Evolutionary conservation across 2,329 filamentous ascomycete genomes (phyloP), one percentile per base, ranked within the genome.

Genomic region (Periconia sp.): DNA sequence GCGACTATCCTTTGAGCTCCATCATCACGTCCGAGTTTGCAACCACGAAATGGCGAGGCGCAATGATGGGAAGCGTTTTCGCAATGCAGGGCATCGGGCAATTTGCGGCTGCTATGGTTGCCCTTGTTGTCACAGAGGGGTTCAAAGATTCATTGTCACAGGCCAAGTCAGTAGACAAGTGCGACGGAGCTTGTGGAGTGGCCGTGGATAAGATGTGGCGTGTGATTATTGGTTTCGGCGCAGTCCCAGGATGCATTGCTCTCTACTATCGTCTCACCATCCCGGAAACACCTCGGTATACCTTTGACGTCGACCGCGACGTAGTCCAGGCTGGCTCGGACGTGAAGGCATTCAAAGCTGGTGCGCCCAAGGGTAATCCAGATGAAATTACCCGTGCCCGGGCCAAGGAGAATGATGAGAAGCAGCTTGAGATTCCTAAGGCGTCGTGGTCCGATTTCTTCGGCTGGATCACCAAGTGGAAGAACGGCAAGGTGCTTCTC

Each of bases 191-290:
- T 29, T 94, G 89, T 61, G 80, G 80, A 40, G 63, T 81, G 0
- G 87, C 88, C 1, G 87, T 91, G 5, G 89, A 92, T 74, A 91
- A 90, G 78, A 91, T 92, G 86, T 92, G 89, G 89, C 82, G 89
- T 55, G 78, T 84, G 10, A 79, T 94, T 35, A 88, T 94, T 61
- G 89, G 88, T 11, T 87, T 92, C 59, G 88, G 89, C 54, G 87
- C 87, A 31, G 82, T 94, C 7, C 89, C 89, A 2, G 89, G 86
- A 30, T 88, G 84, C 65, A 83, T 92, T 50, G 89, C 89, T 17
- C 81, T 94, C 13, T 92, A 94, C 76, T 94, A 89, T 72, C 86
- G 89, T 50, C 81, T 94, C 4, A 94, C 89, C 37, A 92, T 94
- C 54, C 89, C 89, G 17, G 89, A 95, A 73, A 92, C 89, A 22